Conservation (phyloP, 805 yeast genomes). For the Pichia scutulata region DNA sequence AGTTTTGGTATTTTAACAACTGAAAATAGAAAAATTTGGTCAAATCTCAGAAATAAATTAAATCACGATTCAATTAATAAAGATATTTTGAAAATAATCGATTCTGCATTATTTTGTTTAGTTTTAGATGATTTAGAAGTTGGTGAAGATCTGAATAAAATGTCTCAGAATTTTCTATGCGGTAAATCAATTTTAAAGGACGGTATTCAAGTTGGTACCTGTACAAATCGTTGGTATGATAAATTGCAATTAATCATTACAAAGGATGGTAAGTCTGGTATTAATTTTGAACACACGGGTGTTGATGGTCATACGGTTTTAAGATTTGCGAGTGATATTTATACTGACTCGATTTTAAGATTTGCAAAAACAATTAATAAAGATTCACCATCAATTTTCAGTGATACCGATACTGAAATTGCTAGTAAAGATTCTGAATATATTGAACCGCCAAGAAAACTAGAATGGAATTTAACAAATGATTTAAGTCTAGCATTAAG, state of each 20-base stretch:
- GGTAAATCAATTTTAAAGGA: conserved; percentile 72
- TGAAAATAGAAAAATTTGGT: conserved; percentile 86
- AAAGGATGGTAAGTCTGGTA: conserved; percentile 84
- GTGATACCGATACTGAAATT: conserved; percentile 38
- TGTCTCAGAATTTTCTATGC: conserved; percentile 81
- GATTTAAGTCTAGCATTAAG: conserved; percentile 73
- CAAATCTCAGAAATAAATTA: conserved; percentile 53
- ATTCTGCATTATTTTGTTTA: conserved; percentile 72
- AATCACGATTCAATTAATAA: conserved; percentile 42
- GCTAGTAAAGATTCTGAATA: conserved; percentile 32
- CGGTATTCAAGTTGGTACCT: conserved; percentile 89
- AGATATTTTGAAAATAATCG: conserved; percentile 69
- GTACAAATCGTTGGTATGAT: conserved; percentile 90
- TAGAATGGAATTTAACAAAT: conserved; percentile 80
- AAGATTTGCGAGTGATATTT: conserved; percentile 80
- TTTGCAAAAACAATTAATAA: conserved; percentile 80
- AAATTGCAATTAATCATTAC: conserved; percentile 83
- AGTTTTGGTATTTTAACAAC: conserved; percentile 89
- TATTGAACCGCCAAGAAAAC: conserved; percentile 70
- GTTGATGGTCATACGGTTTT: conserved; percentile 93
- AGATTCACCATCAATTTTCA: conserved; percentile 69
- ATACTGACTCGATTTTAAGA: conserved; percentile 81
- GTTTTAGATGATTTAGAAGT: conserved; percentile 76
- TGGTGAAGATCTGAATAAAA: conserved; percentile 48
- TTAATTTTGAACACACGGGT: conserved; percentile 90